Conservation (phyloP, 83 land plant species). For the Larix sibirica region DNA sequence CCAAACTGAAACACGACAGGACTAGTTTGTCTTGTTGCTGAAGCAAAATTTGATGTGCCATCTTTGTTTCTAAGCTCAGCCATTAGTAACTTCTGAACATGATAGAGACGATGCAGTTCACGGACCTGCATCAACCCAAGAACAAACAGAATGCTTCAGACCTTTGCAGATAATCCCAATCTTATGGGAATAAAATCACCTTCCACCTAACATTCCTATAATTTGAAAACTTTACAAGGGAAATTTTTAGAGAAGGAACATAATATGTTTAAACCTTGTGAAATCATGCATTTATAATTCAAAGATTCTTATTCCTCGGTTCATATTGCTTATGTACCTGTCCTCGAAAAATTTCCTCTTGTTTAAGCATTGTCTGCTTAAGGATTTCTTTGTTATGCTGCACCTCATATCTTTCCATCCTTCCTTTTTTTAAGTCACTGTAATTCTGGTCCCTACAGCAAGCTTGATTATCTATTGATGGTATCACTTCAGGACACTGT, state of each 20-base stretch:
- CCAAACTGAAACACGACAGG: conserved; percentile 5
- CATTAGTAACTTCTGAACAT: conserved; percentile 48
- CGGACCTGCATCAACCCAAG: conserved; percentile 32
- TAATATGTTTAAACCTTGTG: not conserved
- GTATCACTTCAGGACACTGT: not conserved
- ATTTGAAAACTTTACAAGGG: not conserved
- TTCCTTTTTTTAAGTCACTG: not conserved
- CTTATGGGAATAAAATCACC: not conserved
- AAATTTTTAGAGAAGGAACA: not conserved
- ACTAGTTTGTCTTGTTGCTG: not conserved
- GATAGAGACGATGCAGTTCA: conserved; percentile 55
- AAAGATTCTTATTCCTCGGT: not conserved
- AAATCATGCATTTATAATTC: not conserved
- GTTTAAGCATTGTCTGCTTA: conserved; percentile 41
- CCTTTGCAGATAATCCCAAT: not conserved
- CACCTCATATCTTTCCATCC: conserved; percentile 23
- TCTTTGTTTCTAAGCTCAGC: conserved; percentile 27
- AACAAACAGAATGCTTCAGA: conserved; percentile 13
- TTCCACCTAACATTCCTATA: not conserved
- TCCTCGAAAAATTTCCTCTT: conserved; percentile 46
- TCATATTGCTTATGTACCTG: conserved; percentile 29
- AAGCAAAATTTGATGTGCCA: not conserved
- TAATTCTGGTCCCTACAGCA: not conserved
- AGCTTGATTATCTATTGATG: conserved; percentile 7
- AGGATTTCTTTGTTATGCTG: conserved; percentile 29